These are phyloP conservation scores for Aristolochia californica DNA, from an alignment of 164 flowering plant genomes.

Conservation along the genomic window DNA sequence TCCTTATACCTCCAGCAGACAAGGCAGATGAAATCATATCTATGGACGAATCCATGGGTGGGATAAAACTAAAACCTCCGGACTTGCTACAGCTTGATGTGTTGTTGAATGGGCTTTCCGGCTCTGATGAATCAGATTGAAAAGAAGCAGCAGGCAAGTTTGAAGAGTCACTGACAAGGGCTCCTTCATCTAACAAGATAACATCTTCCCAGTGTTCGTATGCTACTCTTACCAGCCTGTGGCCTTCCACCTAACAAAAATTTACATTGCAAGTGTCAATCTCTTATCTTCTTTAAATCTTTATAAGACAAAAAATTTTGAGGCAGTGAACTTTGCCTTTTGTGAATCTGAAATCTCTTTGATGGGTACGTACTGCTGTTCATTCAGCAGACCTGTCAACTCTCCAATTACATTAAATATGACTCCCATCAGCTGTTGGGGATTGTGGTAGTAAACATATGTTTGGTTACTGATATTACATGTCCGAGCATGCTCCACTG, in stretches of 20 bases:
- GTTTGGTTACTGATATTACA: constrained; percentile 40
- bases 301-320: neutral
- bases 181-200: constrained; percentile 28
- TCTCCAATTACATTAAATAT: constrained; percentile 64
- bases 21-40: constrained; percentile 35
- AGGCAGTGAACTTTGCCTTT: constrained; percentile 35
- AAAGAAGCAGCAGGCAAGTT: constrained; percentile 16
- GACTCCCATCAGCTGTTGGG: constrained; percentile 38
- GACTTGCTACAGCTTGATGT: constrained; percentile 19
- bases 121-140: constrained; percentile 24
- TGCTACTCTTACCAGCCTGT: constrained; percentile 40
- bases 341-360: constrained; percentile 51
- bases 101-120: constrained; percentile 15
- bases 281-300: too few species aligned
- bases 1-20: constrained; percentile 9
- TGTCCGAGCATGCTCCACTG: constrained; percentile 64
- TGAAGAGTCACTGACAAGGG: constrained; percentile 21
- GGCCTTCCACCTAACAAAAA: constrained; percentile 42
- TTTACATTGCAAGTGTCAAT: neutral
- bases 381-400: constrained; percentile 39
- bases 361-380: constrained; percentile 28
- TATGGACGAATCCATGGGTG: constrained; percentile 29
- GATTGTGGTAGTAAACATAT: constrained; percentile 30
- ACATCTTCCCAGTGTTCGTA: constrained; percentile 48
- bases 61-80: constrained; percentile 26